Percentiles rank a stretch among this genome's conserved stretches.
These are phyloP conservation scores for Vanilla planifolia DNA, from an alignment of 106 monocot genomes.

Conservation along the genomic window DNA sequence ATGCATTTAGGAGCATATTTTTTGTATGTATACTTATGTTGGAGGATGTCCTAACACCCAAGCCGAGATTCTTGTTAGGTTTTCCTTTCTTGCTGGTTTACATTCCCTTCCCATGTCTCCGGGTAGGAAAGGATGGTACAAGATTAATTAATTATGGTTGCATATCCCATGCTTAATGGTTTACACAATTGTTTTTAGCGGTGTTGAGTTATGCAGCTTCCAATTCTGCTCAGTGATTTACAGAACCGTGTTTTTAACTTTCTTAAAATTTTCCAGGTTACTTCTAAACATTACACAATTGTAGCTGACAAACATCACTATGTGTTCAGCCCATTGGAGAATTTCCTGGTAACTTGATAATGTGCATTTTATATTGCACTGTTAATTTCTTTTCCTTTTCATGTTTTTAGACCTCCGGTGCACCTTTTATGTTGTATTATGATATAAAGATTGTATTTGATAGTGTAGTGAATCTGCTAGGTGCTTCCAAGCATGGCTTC, in stretches of 20 bases:
- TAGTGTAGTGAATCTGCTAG: conserved; percentile 22
- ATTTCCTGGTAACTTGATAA: conserved; percentile 62
- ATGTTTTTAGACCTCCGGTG: background rate
- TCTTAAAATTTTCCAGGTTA: conserved; percentile 49
- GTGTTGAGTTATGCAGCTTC: background rate
- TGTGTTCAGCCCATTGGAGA: conserved; percentile 60
- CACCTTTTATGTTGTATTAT: background rate
- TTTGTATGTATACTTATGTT: too few species aligned
- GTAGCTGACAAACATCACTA: conserved; percentile 74
- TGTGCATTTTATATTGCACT: background rate
- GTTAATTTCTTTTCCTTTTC: background rate
- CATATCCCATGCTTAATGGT: background rate
- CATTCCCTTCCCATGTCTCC: too few species aligned
- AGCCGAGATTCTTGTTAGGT: too few species aligned
- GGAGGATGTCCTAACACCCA: too few species aligned
- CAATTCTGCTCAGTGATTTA: background rate
- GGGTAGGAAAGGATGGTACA: too few species aligned
- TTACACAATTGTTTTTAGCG: background rate
- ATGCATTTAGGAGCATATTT: too few species aligned
- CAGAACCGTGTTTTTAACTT: background rate
- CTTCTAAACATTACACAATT: conserved; percentile 76
- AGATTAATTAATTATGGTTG: too few species aligned
- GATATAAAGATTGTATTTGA: background rate
- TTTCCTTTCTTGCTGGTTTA: too few species aligned
- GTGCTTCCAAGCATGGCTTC: conserved; percentile 86